Percentiles rank a stretch among this genome's conserved stretches.
Conservation (phyloP, 495 filamentous ascomycete genomes). For the Penicillium turbatum region DNA sequence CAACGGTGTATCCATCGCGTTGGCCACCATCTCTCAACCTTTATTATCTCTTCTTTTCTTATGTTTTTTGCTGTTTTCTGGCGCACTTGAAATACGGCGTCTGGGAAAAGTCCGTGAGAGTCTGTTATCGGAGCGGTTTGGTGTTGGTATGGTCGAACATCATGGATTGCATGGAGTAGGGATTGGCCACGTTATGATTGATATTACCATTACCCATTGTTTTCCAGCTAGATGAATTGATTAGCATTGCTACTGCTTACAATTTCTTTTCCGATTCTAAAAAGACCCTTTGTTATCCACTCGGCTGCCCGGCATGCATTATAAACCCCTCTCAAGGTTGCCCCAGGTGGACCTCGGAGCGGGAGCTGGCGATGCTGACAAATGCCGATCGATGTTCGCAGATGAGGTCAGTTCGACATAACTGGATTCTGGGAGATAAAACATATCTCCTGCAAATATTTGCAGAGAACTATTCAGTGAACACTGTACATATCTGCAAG, state of each 20-base stretch:
- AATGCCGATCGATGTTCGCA: conserved; percentile 3
- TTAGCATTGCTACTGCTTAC: conserved; percentile 9
- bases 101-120: conserved; percentile 16
- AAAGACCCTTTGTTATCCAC: background rate
- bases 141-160: conserved; percentile 8
- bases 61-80: conserved; percentile 11
- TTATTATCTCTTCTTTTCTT: conserved; percentile 4
- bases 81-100: conserved; percentile 22
- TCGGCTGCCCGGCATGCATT: background rate
- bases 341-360: background rate
- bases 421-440: background rate
- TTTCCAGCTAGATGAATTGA: conserved; percentile 23
- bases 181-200: conserved; percentile 19
- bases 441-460: background rate
- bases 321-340: background rate
- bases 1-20: background rate
- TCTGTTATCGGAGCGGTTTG: conserved; percentile 9
- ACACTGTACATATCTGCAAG: background rate
- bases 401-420: background rate
- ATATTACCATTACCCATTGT: conserved; percentile 19
- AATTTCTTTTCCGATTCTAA: background rate
- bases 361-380: conserved; percentile 10
- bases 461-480: background rate
- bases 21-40: background rate
- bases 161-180: conserved; percentile 29